Percentiles rank a stretch among this genome's conserved stretches.
These are phyloP conservation scores for Astrothelium subdiscretum DNA, from an alignment of 495 filamentous ascomycete species.

Conservation along the genomic window DNA sequence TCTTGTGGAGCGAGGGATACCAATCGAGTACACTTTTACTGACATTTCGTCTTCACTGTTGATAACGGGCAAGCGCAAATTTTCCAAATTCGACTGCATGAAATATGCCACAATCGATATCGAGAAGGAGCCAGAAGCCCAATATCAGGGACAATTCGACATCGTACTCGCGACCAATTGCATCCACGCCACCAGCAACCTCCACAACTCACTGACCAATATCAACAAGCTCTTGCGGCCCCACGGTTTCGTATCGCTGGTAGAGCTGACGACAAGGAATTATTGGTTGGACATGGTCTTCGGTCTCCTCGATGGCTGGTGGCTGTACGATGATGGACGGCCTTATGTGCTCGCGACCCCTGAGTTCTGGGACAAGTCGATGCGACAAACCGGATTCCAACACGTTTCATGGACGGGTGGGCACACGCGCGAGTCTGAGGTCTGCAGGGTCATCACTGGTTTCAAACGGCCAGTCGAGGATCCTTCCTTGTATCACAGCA, in stretches of 20 bases:
- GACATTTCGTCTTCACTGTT: not conserved
- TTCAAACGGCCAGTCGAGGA: not conserved
- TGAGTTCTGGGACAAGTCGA: not conserved
- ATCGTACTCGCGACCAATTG: conserved; percentile 12
- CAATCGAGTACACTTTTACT: not conserved
- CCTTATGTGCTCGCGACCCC: not conserved
- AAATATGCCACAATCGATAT: not conserved
- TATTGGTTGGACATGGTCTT: not conserved
- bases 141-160: conserved; percentile 10
- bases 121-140: not conserved
- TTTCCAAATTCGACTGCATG: not conserved
- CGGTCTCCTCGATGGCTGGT: not conserved
- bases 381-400: not conserved
- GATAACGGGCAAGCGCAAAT: not conserved
- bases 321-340: not conserved
- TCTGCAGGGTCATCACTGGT: not conserved
- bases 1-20: not conserved
- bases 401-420: not conserved
- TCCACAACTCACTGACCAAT: conserved; percentile 8
- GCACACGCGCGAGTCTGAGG: not conserved
- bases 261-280: conserved; percentile 4
- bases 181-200: conserved; percentile 9
- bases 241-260: conserved; percentile 10
- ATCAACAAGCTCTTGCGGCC: conserved; percentile 11
- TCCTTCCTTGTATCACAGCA: not conserved